Conservation (phyloP, 2,329 filamentous ascomycete species). For the Colletotrichum tamarilloi region DNA sequence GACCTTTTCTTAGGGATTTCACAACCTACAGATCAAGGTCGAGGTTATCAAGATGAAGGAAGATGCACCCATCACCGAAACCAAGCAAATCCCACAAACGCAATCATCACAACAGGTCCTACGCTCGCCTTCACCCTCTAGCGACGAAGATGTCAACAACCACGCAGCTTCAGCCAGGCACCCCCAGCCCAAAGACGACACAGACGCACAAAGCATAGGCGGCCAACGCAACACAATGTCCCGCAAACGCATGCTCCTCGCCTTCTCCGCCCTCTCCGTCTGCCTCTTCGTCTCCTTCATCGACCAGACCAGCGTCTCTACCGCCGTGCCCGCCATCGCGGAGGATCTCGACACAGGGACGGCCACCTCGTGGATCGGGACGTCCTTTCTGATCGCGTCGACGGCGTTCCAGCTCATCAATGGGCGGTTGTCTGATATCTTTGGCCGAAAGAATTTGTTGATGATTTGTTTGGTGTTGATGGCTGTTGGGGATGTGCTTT, state of each 20-base stretch:
- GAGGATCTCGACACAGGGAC: conserved; percentile 44
- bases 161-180: neutral
- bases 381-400: conserved; percentile 50
- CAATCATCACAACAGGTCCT: neutral
- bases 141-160: conserved; percentile 13
- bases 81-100: neutral
- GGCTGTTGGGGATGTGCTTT: conserved; percentile 44
- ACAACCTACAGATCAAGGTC: neutral
- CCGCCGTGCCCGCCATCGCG: conserved; percentile 50
- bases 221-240: conserved; percentile 49
- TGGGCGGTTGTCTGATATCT: conserved; percentile 48
- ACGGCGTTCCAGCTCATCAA: conserved; percentile 50
- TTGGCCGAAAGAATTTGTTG: conserved; percentile 48
- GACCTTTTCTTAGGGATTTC: neutral
- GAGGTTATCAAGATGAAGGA: conserved; percentile 23
- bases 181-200: conserved; percentile 13
- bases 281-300: conserved; percentile 48
- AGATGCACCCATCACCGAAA: neutral
- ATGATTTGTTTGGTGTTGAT: conserved; percentile 44
- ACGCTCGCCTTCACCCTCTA: neutral
- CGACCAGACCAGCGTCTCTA: conserved; percentile 49
- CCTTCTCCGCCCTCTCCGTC: conserved; percentile 43
- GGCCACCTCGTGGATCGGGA: conserved; percentile 49
- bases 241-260: conserved; percentile 44
- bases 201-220: conserved; percentile 40